Evolutionary conservation across 177 flowering plant genomes (phyloP).

Genomic region (Vitis hybrid): DNA sequence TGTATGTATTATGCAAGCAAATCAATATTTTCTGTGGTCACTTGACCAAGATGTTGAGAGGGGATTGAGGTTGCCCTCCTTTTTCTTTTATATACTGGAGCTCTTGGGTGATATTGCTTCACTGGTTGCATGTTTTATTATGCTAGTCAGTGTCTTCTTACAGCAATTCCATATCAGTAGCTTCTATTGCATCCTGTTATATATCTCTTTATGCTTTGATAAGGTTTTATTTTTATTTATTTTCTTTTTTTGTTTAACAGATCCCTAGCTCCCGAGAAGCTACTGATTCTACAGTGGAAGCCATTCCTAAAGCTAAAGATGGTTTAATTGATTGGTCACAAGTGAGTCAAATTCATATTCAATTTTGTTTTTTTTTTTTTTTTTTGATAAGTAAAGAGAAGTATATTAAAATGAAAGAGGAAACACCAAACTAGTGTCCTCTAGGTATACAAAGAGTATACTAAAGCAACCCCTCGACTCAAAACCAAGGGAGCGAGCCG

Average conservation of each 20-base stretch:
- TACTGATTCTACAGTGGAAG: slow-evolving; percentile 42
- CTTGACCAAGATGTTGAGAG: background rate
- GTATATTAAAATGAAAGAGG: too few species aligned
- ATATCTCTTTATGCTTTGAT: background rate
- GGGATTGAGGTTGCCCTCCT: background rate
- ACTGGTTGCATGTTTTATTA: background rate
- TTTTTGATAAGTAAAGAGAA: too few species aligned
- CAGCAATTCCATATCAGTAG: background rate
- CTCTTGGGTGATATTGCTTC: background rate
- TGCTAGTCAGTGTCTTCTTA: slow-evolving; percentile 1
- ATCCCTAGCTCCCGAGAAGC: slow-evolving; percentile 69
- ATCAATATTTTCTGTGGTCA: background rate
- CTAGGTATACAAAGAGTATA: too few species aligned
- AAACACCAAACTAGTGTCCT: too few species aligned
- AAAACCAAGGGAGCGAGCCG: too few species aligned
- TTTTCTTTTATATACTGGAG: background rate
- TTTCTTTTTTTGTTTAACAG: slow-evolving; percentile 32
- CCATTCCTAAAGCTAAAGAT: slow-evolving; percentile 68
- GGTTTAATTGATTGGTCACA: slow-evolving; percentile 92
- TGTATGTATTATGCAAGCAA: too few species aligned
- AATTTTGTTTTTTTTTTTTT: too few species aligned
- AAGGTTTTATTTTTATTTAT: background rate
- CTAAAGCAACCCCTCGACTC: too few species aligned
- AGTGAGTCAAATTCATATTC: slow-evolving; percentile 36
- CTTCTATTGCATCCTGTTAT: background rate